Conservation (phyloP, 768 basidiomycete genomes). For the Candolleomyces aberdarensis region DNA sequence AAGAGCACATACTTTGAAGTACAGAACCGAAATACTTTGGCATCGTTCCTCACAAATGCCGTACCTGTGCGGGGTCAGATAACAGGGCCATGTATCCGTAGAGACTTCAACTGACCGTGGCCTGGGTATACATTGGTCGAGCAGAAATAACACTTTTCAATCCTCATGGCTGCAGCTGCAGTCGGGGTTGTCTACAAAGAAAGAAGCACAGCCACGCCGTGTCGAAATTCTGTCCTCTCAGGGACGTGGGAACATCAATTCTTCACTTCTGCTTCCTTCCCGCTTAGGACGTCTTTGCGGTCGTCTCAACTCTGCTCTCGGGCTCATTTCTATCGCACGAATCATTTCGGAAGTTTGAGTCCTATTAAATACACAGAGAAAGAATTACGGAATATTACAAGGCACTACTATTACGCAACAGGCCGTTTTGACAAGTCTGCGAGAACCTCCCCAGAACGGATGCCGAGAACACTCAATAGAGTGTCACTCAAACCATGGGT, state of each 20-base stretch:
- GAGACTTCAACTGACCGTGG: constrained; percentile 53
- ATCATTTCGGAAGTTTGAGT: too few species aligned
- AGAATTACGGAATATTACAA: neutral
- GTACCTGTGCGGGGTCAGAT: constrained; percentile 47
- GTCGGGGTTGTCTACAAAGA: neutral
- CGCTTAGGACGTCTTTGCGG: too few species aligned
- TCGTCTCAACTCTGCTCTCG: too few species aligned
- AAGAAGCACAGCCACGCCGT: neutral
- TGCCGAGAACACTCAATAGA: constrained; percentile 41
- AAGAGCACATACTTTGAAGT: constrained; percentile 72
- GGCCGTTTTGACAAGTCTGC: constrained; percentile 28
- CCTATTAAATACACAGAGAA: too few species aligned
- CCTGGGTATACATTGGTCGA: constrained; percentile 96
- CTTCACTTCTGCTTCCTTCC: too few species aligned
- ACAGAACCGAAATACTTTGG: constrained; percentile 97
- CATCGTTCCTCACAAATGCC: constrained; percentile 96
- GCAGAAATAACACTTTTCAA: constrained; percentile 99
- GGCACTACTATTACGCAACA: constrained; percentile 2
- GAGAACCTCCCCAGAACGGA: constrained; percentile 44
- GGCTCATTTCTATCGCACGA: too few species aligned
- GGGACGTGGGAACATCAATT: too few species aligned
- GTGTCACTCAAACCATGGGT: constrained; percentile 44
- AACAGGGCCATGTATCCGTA: neutral
- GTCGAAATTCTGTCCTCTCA: neutral
- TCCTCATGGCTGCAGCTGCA: constrained; percentile 59